These are phyloP conservation scores for Sarocladium strictum DNA, from an alignment of 2,329 filamentous ascomycete species.

Conservation along the genomic window DNA sequence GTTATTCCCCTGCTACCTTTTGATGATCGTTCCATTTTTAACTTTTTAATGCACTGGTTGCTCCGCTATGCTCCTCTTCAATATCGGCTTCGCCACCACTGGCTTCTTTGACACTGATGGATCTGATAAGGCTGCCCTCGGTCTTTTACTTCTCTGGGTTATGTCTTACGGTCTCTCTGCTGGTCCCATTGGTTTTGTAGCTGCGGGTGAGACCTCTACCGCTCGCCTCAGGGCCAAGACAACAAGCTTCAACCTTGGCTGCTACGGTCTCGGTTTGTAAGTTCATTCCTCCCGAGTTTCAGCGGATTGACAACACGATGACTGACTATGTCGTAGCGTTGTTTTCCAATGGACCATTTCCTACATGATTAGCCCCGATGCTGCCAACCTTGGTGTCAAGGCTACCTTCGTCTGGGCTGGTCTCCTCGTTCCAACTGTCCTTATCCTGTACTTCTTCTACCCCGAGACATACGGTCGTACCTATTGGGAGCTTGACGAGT, in stretches of 20 bases:
- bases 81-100: background rate
- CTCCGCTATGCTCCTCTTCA: background rate
- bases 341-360: background rate
- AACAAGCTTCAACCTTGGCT: background rate
- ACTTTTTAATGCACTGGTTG: background rate
- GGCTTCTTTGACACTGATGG: background rate
- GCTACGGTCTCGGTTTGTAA: background rate
- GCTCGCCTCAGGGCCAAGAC: background rate
- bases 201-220: background rate
- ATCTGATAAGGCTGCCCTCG: background rate
- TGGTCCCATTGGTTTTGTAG: background rate
- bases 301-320: background rate
- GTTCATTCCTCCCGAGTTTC: background rate
- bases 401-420: slow-evolving; percentile 34
- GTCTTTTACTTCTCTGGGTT: background rate
- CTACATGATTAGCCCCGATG: slow-evolving; percentile 19
- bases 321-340: background rate
- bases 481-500: slow-evolving; percentile 44
- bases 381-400: slow-evolving; percentile 32
- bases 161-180: background rate
- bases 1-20: background rate
- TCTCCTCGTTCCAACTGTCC: slow-evolving; percentile 13
- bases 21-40: background rate
- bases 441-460: background rate
- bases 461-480: slow-evolving; percentile 28